Evolutionary conservation across 108 stramenopile genomes (phyloP).

Genomic region (Fragilariopsis cylindrus): DNA sequence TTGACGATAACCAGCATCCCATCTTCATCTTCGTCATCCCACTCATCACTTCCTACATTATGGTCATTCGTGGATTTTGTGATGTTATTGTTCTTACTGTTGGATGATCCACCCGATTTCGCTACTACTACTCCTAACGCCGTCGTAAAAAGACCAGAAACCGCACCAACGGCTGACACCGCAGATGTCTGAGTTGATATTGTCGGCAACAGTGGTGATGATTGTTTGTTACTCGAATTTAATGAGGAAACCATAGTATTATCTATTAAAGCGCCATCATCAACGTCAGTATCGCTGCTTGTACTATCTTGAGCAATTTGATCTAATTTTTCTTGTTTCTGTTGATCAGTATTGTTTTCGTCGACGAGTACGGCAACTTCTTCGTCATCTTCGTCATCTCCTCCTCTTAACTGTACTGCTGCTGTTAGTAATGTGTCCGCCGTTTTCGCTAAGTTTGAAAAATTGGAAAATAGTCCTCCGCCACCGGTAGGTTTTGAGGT

Average conservation of each 20-base stretch:
- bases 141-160: too few species aligned
- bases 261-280: background rate
- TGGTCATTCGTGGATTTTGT: background rate
- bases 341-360: constrained; percentile 1
- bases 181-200: too few species aligned
- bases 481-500: background rate
- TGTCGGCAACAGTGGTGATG: too few species aligned
- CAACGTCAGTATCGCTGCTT: constrained; percentile 1
- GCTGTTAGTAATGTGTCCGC: background rate
- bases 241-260: too few species aligned
- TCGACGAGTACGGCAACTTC: background rate
- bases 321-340: background rate
- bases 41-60: background rate
- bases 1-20: background rate
- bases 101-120: background rate
- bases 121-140: background rate
- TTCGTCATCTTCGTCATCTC: too few species aligned
- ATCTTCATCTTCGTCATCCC: background rate
- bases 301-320: too few species aligned
- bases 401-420: too few species aligned
- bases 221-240: too few species aligned
- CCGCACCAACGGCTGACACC: too few species aligned
- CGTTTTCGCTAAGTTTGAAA: background rate
- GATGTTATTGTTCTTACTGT: too few species aligned
- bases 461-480: background rate